A percentile compares a stretch with the other conserved stretches of the same genome.
phyloP scores from a whole-genome alignment of 2,329 filamentous ascomycete genomes.

The Bretziella fagacearum region DNA sequence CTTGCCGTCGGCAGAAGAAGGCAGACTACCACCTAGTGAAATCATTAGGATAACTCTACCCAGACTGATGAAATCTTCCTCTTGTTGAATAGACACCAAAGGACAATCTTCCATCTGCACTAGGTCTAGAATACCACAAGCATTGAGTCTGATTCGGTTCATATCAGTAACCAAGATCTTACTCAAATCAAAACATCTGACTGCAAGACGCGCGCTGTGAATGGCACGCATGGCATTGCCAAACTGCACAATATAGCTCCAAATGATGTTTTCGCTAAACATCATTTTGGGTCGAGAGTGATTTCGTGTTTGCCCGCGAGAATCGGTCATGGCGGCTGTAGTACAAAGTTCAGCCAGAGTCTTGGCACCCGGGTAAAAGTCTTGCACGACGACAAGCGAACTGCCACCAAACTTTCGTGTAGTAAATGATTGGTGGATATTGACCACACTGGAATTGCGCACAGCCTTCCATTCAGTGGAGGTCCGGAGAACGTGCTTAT shows the following conservation, averaged over 20 bases:
- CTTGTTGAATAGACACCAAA: conserved; percentile 58
- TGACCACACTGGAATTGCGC: conserved; percentile 64
- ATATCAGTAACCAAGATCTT: conserved; percentile 86
- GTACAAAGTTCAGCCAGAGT: conserved; percentile 76
- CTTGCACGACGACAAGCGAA: conserved; percentile 75
- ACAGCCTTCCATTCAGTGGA: conserved; percentile 84
- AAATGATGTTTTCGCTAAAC: conserved; percentile 59
- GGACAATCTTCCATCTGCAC: conserved; percentile 60
- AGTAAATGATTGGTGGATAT: conserved; percentile 82
- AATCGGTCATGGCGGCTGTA: conserved; percentile 18
- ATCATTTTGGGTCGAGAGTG: conserved; percentile 26
- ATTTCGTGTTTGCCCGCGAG: conserved; percentile 14
- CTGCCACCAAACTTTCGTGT: conserved; percentile 85
- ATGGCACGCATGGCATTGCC: conserved; percentile 76
- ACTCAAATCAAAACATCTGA: conserved; percentile 67
- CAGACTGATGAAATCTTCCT: conserved; percentile 72
- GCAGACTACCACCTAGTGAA: conserved; percentile 5
- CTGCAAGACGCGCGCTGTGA: conserved; percentile 64
- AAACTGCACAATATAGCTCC: conserved; percentile 86
- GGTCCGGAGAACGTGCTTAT: conserved; percentile 70
- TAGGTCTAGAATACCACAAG: conserved; percentile 79
- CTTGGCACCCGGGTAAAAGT: conserved; percentile 82
- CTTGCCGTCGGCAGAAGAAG: conserved; percentile 5
- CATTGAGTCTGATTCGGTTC: conserved; percentile 73
- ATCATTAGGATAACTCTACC: conserved; percentile 72